These are phyloP conservation scores for Trichoderma asperellum DNA, from an alignment of 2,329 filamentous ascomycete genomes.

Conservation along the genomic window DNA sequence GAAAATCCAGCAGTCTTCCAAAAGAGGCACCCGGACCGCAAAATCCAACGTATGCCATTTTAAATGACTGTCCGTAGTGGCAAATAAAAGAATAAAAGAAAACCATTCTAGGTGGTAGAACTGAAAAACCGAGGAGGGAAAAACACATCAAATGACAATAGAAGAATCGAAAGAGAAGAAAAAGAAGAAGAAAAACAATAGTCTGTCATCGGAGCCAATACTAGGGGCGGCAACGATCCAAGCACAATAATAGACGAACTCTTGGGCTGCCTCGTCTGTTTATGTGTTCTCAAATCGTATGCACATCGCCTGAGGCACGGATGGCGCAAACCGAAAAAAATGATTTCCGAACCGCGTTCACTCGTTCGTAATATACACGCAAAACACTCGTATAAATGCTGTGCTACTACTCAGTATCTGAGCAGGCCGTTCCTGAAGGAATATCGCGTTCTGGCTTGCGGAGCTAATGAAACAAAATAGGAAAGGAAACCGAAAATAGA, in stretches of 20 bases:
- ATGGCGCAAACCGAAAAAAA: background rate
- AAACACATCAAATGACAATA: conserved; percentile 33
- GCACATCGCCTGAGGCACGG: background rate
- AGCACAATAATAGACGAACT: conserved; percentile 42
- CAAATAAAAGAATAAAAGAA: background rate
- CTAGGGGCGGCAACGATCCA: conserved; percentile 37
- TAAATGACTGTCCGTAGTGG: background rate
- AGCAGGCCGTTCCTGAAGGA: conserved; percentile 16
- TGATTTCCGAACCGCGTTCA: conserved; percentile 31
- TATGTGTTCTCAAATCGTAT: background rate
- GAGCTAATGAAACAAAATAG: conserved; percentile 42
- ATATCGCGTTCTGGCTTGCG: conserved; percentile 28
- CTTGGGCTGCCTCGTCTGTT: conserved; percentile 27
- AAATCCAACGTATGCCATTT: background rate
- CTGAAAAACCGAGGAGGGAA: background rate
- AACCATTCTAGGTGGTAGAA: conserved; percentile 8
- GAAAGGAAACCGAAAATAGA: conserved; percentile 27
- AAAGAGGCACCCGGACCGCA: background rate
- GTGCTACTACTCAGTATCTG: conserved; percentile 34
- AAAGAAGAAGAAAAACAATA: conserved; percentile 31
- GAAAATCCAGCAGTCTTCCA: background rate
- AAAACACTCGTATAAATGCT: conserved; percentile 36
- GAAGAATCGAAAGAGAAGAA: conserved; percentile 32
- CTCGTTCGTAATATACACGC: conserved; percentile 44
- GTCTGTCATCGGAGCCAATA: conserved; percentile 37